Evolutionary conservation across 106 monocot species (phyloP).

Genomic region (Dioscorea dumetorum): DNA sequence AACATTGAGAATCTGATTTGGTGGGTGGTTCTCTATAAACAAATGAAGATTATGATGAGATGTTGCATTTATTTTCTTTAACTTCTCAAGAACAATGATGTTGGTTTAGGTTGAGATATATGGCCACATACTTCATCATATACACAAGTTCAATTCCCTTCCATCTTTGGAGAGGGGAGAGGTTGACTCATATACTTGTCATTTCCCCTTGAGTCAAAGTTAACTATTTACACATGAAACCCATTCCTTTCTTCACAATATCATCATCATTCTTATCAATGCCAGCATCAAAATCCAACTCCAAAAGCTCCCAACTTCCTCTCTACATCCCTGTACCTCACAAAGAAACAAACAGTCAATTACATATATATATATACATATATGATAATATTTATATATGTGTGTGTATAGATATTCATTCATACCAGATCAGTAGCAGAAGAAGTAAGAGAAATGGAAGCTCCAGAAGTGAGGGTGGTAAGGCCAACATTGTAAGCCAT

Average conservation of each 20-base stretch:
- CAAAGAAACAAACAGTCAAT: not conserved
- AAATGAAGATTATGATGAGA: too few species aligned
- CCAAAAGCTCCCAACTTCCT: conserved; percentile 20
- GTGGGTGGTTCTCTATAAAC: not conserved
- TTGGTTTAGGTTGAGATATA: too few species aligned
- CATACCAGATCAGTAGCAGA: conserved; percentile 33
- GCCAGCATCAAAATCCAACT: conserved; percentile 24
- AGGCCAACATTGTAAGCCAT: conserved; percentile 85
- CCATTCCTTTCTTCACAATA: not conserved
- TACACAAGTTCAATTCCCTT: too few species aligned
- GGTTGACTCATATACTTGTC: too few species aligned
- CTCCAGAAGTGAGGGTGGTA: conserved; percentile 23
- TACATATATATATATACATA: not conserved
- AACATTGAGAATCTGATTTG: not conserved
- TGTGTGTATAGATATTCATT: too few species aligned
- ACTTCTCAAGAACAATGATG: too few species aligned
- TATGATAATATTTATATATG: too few species aligned
- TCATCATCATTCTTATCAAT: not conserved
- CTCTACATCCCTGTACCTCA: conserved; percentile 23
- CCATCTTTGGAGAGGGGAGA: too few species aligned
- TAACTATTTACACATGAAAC: not conserved
- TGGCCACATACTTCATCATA: too few species aligned
- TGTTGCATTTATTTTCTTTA: too few species aligned
- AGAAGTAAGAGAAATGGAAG: conserved; percentile 58
- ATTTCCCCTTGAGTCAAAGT: too few species aligned